phyloP scores from a whole-genome alignment of 495 filamentous ascomycete genomes.

The Penicillium ochrochloron region DNA sequence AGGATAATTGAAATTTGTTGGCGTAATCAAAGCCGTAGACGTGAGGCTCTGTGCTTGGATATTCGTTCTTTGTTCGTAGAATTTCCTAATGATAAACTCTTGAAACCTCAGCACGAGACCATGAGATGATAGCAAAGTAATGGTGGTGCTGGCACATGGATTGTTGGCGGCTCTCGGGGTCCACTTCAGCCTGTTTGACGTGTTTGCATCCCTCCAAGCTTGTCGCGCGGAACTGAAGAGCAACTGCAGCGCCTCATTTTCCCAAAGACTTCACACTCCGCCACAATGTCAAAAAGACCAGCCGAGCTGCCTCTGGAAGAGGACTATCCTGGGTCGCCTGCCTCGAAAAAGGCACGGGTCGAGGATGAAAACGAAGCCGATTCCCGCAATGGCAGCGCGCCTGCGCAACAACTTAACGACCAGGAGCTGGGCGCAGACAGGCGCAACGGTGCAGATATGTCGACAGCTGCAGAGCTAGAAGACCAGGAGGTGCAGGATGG shows the following conservation, averaged over 20 bases:
- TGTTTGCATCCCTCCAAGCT: slow-evolving; percentile 42
- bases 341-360: slow-evolving; percentile 74
- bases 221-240: slow-evolving; percentile 9
- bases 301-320: slow-evolving; percentile 79
- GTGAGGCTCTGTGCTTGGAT: background rate
- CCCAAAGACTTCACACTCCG: slow-evolving; percentile 19
- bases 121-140: background rate
- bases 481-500: slow-evolving; percentile 48
- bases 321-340: slow-evolving; percentile 64
- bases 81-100: background rate
- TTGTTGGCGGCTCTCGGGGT: background rate
- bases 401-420: slow-evolving; percentile 42
- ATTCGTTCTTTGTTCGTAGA: background rate
- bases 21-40: slow-evolving; percentile 16
- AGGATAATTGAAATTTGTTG: slow-evolving; percentile 29
- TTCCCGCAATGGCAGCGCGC: slow-evolving; percentile 45
- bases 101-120: background rate
- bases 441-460: slow-evolving; percentile 43
- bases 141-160: background rate
- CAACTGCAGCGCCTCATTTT: slow-evolving; percentile 10
- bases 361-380: slow-evolving; percentile 54
- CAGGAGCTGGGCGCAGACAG: slow-evolving; percentile 40
- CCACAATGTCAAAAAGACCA: slow-evolving; percentile 73
- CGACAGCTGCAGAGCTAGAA: slow-evolving; percentile 45
- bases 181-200: slow-evolving; percentile 38